Evolutionary conservation across 371 early-diverging fungal genomes (phyloP), one percentile per base, ranked within the genome.

Genomic region (Hamiltosporidium magnivora): DNA sequence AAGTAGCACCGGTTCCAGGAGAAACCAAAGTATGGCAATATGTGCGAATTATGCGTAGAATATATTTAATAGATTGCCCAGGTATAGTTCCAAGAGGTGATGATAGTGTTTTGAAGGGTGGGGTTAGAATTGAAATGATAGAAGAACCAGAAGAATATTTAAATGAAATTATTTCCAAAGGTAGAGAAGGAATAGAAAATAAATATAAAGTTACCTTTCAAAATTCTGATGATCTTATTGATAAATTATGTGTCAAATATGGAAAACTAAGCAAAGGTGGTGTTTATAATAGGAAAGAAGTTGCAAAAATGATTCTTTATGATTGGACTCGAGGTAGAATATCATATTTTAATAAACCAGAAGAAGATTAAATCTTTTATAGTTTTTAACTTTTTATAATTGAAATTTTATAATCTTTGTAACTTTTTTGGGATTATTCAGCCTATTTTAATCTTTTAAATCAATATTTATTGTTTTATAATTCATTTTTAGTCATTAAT

Each of bases 11-110:
- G 1, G 86, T 96, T 66, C 95, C 99, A 42, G 99, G 99, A 60
- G 94, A 98, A 80, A 98, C 99, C 65, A 98, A 94, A 84, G 90
- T 92, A 67, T 98, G 96, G 96, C 99, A 96, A 80, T 96, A 96
- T 80, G 93, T 98, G 62, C 91, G 96, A 9, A 85, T 98, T 70
- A 96, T 91, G 88, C 91, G 91, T 79, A 88, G 92, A 70, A 94
- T 96, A 71, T 96, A 94, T 76, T 84, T 98, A 43, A 95, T 98
- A 75, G 99, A 98, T 81, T 98, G 94, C 78, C 99, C 99, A 12
- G 99, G 99, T 73, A 88, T 98, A 54, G 96, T 96, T 42, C 91
- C 90, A 63, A 74, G 87, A 8, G 86, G 87, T 9, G 92, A 92
- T 77, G 93, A 94, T 71, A 91, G 96, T 79, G 90, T 97, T 43